phyloP scores from a whole-genome alignment of 129 eudicot genomes.

The Deinandra increscens region DNA sequence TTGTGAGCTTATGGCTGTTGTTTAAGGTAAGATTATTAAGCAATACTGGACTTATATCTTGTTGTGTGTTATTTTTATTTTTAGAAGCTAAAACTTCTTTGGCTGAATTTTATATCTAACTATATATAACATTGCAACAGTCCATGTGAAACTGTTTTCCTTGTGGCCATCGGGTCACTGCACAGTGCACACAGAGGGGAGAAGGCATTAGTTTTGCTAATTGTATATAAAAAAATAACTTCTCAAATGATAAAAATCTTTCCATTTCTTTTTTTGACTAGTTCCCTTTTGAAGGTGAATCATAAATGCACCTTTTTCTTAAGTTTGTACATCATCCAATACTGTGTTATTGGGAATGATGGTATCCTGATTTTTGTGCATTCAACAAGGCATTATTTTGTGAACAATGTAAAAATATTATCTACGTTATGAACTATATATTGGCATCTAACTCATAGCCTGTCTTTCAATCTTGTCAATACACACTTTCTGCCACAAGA shows the following conservation, averaged over 20 bases:
- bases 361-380: conserved; percentile 10
- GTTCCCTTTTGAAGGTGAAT: neutral
- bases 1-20: neutral
- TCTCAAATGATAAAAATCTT: conserved; percentile 10
- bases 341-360: conserved; percentile 3
- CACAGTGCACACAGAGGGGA: neutral
- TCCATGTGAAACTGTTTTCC: neutral
- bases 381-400: conserved; percentile 10
- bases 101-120: neutral
- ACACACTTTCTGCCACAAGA: conserved; percentile 1
- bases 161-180: neutral
- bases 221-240: conserved; percentile 7
- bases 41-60: neutral
- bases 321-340: neutral
- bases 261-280: neutral
- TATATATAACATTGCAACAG: too few species aligned
- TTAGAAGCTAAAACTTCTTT: neutral
- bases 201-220: conserved; percentile 6
- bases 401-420: conserved; percentile 1
- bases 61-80: neutral
- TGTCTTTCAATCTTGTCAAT: conserved; percentile 10
- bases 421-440: conserved; percentile 2
- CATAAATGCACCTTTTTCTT: neutral
- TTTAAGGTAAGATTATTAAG: neutral
- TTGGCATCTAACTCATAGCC: conserved; percentile 5